Percentiles rank a stretch among this genome's conserved stretches.
Evolutionary conservation across 1,284 basidiomycete genomes (phyloP).

Genomic region (Trametes polyzona): DNA sequence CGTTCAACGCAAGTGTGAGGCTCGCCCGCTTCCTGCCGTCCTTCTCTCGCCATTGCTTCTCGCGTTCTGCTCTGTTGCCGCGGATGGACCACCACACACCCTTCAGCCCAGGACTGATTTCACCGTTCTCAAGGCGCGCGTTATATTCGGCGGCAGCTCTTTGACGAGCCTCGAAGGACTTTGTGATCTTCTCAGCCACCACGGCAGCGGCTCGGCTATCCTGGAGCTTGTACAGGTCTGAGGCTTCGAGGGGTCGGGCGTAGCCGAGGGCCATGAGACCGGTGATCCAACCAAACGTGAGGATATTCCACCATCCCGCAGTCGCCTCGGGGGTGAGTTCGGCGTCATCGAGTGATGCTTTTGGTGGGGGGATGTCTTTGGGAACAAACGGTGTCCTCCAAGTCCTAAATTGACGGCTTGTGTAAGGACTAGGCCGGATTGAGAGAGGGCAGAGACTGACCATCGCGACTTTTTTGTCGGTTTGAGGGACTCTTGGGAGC

Average conservation of each 20-base stretch:
- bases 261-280: constrained; percentile 74
- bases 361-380: constrained; percentile 47
- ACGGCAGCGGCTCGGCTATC: constrained; percentile 58
- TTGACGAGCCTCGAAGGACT: constrained; percentile 67
- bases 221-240: constrained; percentile 86
- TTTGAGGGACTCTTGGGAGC: constrained; percentile 14
- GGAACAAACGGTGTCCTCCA: constrained; percentile 30
- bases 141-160: constrained; percentile 74
- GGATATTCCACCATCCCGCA: constrained; percentile 53
- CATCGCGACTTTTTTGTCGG: constrained; percentile 13
- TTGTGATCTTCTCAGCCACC: constrained; percentile 66
- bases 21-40: constrained; percentile 71
- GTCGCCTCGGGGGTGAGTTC: constrained; percentile 51
- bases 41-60: constrained; percentile 66
- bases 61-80: constrained; percentile 55
- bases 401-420: constrained; percentile 9
- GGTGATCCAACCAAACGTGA: constrained; percentile 77
- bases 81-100: constrained; percentile 64
- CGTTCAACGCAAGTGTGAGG: constrained; percentile 77
- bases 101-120: constrained; percentile 60
- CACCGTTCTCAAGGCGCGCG: constrained; percentile 60
- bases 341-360: constrained; percentile 58
- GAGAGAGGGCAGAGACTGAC: neutral
- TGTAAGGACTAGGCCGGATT: neutral
- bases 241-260: constrained; percentile 77